Percentiles rank a stretch among this genome's conserved stretches.
Evolutionary conservation across 2,329 filamentous ascomycete genomes (phyloP).

Genomic region (Dothistroma septosporum): DNA sequence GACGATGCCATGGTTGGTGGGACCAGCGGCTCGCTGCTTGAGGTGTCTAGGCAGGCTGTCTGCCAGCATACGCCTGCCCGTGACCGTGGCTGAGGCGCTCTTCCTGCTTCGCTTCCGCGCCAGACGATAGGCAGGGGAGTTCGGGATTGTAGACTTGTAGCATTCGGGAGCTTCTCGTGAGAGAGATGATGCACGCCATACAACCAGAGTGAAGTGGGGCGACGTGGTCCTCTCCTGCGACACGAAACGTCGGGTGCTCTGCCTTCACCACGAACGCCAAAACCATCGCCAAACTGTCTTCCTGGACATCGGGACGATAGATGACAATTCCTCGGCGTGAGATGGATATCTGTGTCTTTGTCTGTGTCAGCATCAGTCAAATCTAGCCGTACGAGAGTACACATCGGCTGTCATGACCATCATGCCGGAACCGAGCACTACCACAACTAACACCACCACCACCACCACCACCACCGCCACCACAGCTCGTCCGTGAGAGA

Average conservation of each 20-base stretch:
- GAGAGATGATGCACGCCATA: neutral
- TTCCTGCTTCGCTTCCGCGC: neutral
- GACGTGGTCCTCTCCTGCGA: too few species aligned
- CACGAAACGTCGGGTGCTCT: too few species aligned
- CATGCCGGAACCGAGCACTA: neutral
- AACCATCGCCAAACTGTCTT: too few species aligned
- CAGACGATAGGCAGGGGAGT: neutral
- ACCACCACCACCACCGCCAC: too few species aligned
- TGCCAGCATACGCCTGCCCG: neutral
- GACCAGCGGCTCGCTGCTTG: neutral
- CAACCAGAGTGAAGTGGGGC: neutral
- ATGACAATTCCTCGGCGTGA: neutral
- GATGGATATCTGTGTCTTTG: neutral
- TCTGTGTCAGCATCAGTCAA: neutral
- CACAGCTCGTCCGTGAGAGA: neutral
- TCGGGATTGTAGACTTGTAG: neutral
- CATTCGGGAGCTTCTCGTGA: neutral
- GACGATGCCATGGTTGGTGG: neutral
- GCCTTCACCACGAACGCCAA: too few species aligned
- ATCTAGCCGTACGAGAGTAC: neutral
- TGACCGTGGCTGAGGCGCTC: neutral
- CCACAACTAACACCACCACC: too few species aligned
- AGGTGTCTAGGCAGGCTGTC: neutral
- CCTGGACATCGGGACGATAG: neutral
- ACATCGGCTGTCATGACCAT: constrained; percentile 1